Evolutionary conservation across 768 basidiomycete species (phyloP).

Genomic region (Boletus rufocinnamomeus): DNA sequence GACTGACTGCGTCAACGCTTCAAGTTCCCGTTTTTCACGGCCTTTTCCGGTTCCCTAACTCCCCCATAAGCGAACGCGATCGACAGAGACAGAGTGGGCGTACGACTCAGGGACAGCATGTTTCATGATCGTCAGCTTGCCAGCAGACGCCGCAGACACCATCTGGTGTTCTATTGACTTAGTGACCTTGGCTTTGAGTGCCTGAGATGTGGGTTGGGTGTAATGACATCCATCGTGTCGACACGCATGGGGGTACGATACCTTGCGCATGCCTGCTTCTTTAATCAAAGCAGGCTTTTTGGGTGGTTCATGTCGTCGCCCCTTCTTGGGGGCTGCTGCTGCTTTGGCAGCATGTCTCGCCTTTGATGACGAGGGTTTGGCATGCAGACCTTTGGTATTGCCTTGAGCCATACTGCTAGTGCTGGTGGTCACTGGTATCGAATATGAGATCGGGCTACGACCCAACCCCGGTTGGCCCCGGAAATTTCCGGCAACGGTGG

Average conservation of each 20-base stretch:
- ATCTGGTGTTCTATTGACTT: constrained; percentile 91
- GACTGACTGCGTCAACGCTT: constrained; percentile 17
- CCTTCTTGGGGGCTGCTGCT: constrained; percentile 75
- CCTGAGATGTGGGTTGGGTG: constrained; percentile 41
- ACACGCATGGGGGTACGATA: constrained; percentile 26
- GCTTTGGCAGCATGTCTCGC: constrained; percentile 65
- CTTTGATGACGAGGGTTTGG: constrained; percentile 47
- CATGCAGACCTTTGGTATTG: constrained; percentile 73
- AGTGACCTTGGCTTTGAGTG: constrained; percentile 88
- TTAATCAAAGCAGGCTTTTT: constrained; percentile 77
- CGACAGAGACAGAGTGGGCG: constrained; percentile 2
- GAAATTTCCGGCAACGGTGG: constrained; percentile 28
- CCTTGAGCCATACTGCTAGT: constrained; percentile 68
- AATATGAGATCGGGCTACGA: neutral
- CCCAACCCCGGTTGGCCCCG: constrained; percentile 9
- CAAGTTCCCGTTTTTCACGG: constrained; percentile 14
- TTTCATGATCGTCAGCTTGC: constrained; percentile 93
- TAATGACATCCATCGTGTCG: neutral
- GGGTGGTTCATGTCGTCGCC: constrained; percentile 73
- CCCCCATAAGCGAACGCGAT: constrained; percentile 4
- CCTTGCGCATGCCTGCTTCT: constrained; percentile 78
- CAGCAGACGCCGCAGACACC: constrained; percentile 84
- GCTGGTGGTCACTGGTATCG: neutral
- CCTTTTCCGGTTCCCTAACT: constrained; percentile 25
- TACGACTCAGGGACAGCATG: constrained; percentile 43